Base-by-base conservation (phyloP, 345 rosid species). In the Theobroma cacao region DNA sequence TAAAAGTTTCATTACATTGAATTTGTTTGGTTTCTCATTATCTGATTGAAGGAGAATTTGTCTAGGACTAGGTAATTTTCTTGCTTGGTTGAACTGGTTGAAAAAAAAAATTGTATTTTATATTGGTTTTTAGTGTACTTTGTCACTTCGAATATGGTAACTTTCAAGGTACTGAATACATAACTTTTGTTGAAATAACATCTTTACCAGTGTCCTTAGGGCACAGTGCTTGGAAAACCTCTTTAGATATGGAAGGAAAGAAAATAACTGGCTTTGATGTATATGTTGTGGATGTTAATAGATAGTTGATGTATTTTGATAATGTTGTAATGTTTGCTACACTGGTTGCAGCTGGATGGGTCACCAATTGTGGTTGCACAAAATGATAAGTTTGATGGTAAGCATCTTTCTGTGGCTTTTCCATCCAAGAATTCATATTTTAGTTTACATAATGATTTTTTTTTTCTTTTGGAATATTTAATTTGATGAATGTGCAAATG, bases 381-480 rank as follows among this genome's bases (percentile, higher is more conserved):
- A 81, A 95, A 95, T 86, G 98, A 95, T 61, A 95, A 95, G 79
- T 93, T 95, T 82, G 90, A 92, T 80, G 98, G 99, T 93, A 82
- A 88, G 90, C 36, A 34, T 63, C 58, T 76, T 13, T 63, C 30
- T 1, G 2, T 20, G 22, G 34, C 34, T 63, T 76, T 64, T 22
- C 9, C 43, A 56, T 24, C 52, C 20, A 14, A 55, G 31, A 52
- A 45, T 53, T 48, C n/a, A 47, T 70, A 5, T 45, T 43, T 30
- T 47, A 47, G 24, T 48, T 69, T 41, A 6, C 9, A 26, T 13
- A 28, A 14, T 43, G 33, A 41, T 20, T 12, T 14, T 5, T 15
- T 61, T 1, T 30, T 62, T 30, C 8, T 62, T 28, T 28, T 13
- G n/a, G n/a, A n/a, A n/a, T n/a, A n/a, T n/a, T n/a, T n/a, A n/a